A percentile compares a stretch with the other conserved stretches of the same genome.
phyloP scores from a whole-genome alignment of 106 monocot species.

The Dendrobium nobile region DNA sequence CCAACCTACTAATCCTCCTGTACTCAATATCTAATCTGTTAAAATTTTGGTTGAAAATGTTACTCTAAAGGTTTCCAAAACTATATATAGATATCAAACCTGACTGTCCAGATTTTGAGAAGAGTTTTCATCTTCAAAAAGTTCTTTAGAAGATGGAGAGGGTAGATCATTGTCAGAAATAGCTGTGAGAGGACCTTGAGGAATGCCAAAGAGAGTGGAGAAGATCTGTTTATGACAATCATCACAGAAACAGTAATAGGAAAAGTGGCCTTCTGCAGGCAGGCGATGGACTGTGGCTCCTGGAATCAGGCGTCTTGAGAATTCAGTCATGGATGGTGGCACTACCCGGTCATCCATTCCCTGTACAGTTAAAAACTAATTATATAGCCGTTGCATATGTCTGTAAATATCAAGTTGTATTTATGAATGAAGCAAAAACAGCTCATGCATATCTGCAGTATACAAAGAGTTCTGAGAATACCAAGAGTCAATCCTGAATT shows the following conservation, averaged over 20 bases:
- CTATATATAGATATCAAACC: not conserved
- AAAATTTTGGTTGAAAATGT: not conserved
- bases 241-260: slow-evolving; percentile 91
- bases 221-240: slow-evolving; percentile 90
- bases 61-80: not conserved
- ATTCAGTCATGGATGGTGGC: slow-evolving; percentile 85
- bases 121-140: slow-evolving; percentile 6
- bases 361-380: slow-evolving; percentile 19
- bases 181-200: slow-evolving; percentile 51
- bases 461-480: too few species aligned
- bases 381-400: too few species aligned
- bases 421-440: too few species aligned
- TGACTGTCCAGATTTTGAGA: not conserved
- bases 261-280: slow-evolving; percentile 88
- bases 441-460: too few species aligned
- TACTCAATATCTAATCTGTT: not conserved
- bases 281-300: slow-evolving; percentile 76
- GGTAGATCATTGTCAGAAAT: slow-evolving; percentile 2
- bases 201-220: slow-evolving; percentile 78
- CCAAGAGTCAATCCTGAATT: too few species aligned
- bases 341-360: slow-evolving; percentile 87
- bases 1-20: not conserved
- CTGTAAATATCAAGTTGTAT: too few species aligned
- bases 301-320: slow-evolving; percentile 58
- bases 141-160: slow-evolving; percentile 8